Conservation (phyloP, 306 rosid genomes). For the Coriaria nepalensis region DNA sequence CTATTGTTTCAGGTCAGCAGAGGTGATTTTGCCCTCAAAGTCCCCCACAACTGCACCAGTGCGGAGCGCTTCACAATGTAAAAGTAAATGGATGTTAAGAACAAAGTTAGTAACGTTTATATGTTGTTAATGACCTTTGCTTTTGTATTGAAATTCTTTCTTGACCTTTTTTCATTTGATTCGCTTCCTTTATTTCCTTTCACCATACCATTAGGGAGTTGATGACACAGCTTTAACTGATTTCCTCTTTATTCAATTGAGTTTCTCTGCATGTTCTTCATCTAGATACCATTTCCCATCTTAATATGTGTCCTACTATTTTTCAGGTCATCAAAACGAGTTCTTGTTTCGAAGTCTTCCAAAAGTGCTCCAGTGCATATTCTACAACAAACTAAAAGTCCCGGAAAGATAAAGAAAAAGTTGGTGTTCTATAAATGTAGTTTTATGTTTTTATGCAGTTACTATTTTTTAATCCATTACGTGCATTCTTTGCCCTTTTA, state of each 20-base stretch:
- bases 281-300: neutral
- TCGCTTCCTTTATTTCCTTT: too few species aligned
- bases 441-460: conserved; percentile 10
- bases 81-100: conserved; percentile 45
- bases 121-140: conserved; percentile 10
- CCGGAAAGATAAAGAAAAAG: conserved; percentile 43
- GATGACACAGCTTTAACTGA: neutral
- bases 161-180: too few species aligned
- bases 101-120: conserved; percentile 58
- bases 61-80: conserved; percentile 33
- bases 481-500: neutral
- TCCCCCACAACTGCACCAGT: conserved; percentile 34
- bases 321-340: conserved; percentile 39
- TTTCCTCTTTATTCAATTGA: neutral
- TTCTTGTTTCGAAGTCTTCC: conserved; percentile 28
- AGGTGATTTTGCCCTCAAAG: conserved; percentile 27
- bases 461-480: conserved; percentile 5
- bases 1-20: conserved; percentile 40
- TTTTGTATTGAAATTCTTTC: too few species aligned
- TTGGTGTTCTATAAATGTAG: conserved; percentile 24
- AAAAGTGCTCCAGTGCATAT: conserved; percentile 29
- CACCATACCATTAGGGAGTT: neutral
- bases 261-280: neutral
- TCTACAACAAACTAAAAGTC: conserved; percentile 26
- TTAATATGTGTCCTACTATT: conserved; percentile 15